phyloP scores from a whole-genome alignment of 1,139 yeast genomes.

The Zygosaccharomyces pseudobailii region DNA sequence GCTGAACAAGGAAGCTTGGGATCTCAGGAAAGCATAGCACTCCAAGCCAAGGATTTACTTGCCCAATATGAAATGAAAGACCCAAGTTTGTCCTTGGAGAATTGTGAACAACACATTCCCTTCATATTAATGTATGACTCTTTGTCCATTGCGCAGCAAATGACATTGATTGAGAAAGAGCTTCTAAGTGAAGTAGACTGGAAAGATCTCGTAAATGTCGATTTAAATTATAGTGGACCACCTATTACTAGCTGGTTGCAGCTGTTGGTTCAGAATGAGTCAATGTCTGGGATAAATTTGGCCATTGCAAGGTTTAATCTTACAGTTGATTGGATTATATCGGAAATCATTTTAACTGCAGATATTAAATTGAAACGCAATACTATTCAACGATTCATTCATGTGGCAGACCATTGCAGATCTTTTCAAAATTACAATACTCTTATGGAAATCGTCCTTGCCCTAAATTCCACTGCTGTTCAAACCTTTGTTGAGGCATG shows the following conservation, averaged over 20 bases:
- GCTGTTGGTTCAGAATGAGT: constrained; percentile 57
- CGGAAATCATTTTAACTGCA: constrained; percentile 74
- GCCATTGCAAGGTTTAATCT: constrained; percentile 86
- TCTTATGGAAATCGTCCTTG: constrained; percentile 79
- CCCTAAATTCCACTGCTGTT: constrained; percentile 69
- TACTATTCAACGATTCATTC: constrained; percentile 75
- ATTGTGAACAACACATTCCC: constrained; percentile 56
- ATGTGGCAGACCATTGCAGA: constrained; percentile 71
- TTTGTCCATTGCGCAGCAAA: constrained; percentile 62
- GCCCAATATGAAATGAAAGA: constrained; percentile 26
- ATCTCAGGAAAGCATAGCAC: constrained; percentile 1
- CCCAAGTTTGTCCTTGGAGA: constrained; percentile 22
- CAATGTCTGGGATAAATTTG: constrained; percentile 67
- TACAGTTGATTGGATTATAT: constrained; percentile 87
- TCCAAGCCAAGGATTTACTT: constrained; percentile 24
- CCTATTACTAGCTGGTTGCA: constrained; percentile 88
- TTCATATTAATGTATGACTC: constrained; percentile 73
- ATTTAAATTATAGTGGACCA: constrained; percentile 63
- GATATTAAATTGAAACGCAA: constrained; percentile 54
- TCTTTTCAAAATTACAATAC: constrained; percentile 79
- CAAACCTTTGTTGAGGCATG: constrained; percentile 67
- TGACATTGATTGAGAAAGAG: constrained; percentile 83
- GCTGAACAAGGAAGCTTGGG: not conserved
- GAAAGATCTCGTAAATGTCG: constrained; percentile 78
- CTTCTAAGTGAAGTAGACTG: constrained; percentile 82